Evolutionary conservation across 352 stramenopile genomes (phyloP).

Genomic region (Pythium brachiatum): DNA sequence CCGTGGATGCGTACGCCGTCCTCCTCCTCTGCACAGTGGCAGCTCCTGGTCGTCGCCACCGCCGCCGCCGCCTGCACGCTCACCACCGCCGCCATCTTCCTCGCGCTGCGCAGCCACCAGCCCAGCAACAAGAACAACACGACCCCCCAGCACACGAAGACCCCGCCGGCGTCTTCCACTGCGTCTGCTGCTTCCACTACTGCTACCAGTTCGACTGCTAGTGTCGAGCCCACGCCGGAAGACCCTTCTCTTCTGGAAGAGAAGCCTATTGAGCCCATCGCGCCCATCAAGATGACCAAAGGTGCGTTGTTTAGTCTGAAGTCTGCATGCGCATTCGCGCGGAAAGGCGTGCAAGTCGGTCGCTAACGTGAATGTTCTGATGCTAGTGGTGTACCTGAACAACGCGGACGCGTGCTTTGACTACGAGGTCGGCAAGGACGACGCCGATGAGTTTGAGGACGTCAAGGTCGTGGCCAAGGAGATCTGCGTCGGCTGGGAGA

Average conservation of each 20-base stretch:
- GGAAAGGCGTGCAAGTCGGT: not conserved
- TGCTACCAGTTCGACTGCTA: not conserved
- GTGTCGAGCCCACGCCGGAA: not conserved
- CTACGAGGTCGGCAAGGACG: constrained; percentile 61
- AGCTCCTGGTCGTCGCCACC: constrained; percentile 29
- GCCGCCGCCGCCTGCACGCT: constrained; percentile 55
- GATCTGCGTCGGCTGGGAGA: constrained; percentile 64
- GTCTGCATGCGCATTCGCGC: constrained; percentile 1
- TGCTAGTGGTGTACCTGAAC: constrained; percentile 75
- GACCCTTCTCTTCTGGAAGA: not conserved
- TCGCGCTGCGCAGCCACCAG: constrained; percentile 28
- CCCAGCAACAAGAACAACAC: constrained; percentile 17
- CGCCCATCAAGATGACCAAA: constrained; percentile 2
- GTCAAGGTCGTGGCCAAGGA: constrained; percentile 69
- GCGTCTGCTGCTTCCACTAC: not conserved
- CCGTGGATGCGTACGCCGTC: constrained; percentile 25
- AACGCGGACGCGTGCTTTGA: constrained; percentile 70
- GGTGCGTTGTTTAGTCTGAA: not conserved
- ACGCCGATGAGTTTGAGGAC: constrained; percentile 75
- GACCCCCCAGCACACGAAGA: not conserved
- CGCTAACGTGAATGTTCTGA: not conserved
- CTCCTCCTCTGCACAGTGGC: constrained; percentile 21
- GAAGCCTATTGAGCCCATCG: not conserved
- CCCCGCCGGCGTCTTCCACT: not conserved
- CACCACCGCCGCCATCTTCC: constrained; percentile 49